Conservation (phyloP, 2,329 filamentous ascomycete species). For the Stromatinia cepivora region DNA sequence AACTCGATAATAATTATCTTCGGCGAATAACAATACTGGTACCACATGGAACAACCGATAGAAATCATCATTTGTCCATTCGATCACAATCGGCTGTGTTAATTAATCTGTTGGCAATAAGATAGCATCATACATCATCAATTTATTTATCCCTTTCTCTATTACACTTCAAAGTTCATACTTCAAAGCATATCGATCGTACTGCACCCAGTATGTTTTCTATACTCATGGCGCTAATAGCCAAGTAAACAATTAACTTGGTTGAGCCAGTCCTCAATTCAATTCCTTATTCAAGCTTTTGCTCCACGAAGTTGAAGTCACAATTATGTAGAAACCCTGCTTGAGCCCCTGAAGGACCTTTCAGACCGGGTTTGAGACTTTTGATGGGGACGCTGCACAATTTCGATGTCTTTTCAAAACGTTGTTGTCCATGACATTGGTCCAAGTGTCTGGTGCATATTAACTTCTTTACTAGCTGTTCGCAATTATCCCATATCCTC, state of each 20-base stretch:
- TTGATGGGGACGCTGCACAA: constrained; percentile 3
- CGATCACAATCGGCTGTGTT: background rate
- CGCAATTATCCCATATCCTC: background rate
- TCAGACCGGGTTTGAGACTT: background rate
- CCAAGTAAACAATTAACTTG: constrained; percentile 13
- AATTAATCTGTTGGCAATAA: background rate
- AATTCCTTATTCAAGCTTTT: constrained; percentile 4
- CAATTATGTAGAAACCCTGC: constrained; percentile 19
- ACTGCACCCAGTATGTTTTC: background rate
- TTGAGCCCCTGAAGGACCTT: constrained; percentile 19
- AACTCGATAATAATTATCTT: background rate
- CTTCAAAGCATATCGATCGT: background rate
- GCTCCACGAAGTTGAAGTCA: constrained; percentile 1
- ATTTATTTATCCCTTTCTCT: background rate
- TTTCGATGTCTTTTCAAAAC: constrained; percentile 7
- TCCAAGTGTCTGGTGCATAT: constrained; percentile 17
- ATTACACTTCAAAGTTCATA: background rate
- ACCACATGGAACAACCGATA: background rate
- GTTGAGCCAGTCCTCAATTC: background rate
- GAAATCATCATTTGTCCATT: background rate
- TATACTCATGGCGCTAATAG: background rate
- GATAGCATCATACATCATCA: background rate
- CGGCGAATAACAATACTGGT: background rate
- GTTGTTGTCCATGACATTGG: constrained; percentile 12
- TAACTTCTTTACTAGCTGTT: constrained; percentile 13